Percentiles rank a stretch among this genome's conserved stretches.
Evolutionary conservation across 2,329 filamentous ascomycete species (phyloP).

Genomic region (Bipolaris oryzae): DNA sequence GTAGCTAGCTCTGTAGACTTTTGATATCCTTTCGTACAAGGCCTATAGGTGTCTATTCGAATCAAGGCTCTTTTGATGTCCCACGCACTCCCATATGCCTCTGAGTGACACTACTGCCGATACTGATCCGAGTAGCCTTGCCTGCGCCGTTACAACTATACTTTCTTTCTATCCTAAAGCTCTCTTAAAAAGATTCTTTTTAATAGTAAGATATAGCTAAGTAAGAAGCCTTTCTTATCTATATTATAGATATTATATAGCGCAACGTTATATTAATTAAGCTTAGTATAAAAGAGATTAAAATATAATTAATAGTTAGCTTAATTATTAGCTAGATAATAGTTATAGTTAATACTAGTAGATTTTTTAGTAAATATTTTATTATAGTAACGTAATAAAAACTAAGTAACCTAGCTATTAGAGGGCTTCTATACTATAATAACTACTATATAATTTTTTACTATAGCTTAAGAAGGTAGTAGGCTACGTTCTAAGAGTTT

Average conservation of each 20-base stretch:
- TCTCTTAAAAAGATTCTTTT: neutral
- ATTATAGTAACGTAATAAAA: neutral
- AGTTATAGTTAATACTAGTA: neutral
- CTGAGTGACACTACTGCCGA: no score
- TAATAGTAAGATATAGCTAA: neutral
- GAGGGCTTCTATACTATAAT: neutral
- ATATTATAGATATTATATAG: no score
- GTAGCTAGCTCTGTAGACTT: no score
- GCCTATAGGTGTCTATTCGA: no score
- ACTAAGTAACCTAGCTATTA: neutral
- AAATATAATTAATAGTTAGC: no score
- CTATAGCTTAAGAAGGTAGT: neutral
- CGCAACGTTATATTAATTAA: no score
- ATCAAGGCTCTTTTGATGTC: no score
- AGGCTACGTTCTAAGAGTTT: neutral
- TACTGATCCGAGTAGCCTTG: no score
- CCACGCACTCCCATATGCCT: no score
- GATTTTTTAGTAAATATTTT: neutral
- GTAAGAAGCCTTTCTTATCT: neutral
- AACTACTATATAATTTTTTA: neutral
- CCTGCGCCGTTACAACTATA: neutral
- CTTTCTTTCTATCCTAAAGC: no score
- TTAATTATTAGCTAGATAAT: neutral
- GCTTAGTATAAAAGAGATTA: no score
- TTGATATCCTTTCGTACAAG: no score